Conservation (phyloP, 306 rosid species). For the Delonix regia region DNA sequence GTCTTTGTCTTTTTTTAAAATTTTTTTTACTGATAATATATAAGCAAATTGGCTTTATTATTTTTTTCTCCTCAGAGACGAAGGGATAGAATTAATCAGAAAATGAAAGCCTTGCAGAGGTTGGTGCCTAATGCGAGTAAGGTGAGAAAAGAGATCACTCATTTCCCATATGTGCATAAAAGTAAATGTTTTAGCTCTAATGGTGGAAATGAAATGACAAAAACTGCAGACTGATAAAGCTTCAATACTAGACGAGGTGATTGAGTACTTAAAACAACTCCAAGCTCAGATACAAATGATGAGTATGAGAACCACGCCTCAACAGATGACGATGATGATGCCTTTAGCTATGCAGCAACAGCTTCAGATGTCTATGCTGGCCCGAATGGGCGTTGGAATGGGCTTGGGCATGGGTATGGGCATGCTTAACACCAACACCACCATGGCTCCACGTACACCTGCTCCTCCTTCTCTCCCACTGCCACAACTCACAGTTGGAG, state of each 20-base stretch:
- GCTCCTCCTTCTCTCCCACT: constrained; percentile 28
- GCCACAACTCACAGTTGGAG: constrained; percentile 21
- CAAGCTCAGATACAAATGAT: constrained; percentile 61
- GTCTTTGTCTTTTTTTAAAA: too few species aligned
- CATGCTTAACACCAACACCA: constrained; percentile 37
- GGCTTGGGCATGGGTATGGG: constrained; percentile 42
- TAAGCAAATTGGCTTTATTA: neutral
- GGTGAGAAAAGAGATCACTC: constrained; percentile 40
- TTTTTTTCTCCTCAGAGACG: constrained; percentile 44
- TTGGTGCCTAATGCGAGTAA: constrained; percentile 69
- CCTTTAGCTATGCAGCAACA: constrained; percentile 60
- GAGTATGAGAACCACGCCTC: constrained; percentile 51
- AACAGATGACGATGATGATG: constrained; percentile 44
- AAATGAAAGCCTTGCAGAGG: constrained; percentile 63
- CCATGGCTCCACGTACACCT: constrained; percentile 25
- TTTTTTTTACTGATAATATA: constrained; percentile 1
- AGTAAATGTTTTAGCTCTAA: neutral
- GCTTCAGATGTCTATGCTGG: constrained; percentile 62
- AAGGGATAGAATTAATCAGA: constrained; percentile 65
- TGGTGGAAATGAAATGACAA: constrained; percentile 9
- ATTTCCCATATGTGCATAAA: neutral
- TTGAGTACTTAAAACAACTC: constrained; percentile 58
- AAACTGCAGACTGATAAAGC: constrained; percentile 60
- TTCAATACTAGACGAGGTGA: constrained; percentile 74
- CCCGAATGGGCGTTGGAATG: constrained; percentile 23